Percentiles rank a stretch among this genome's conserved stretches.
Evolutionary conservation across 2,329 filamentous ascomycete genomes (phyloP).

Genomic region (Neurospora crassa): DNA sequence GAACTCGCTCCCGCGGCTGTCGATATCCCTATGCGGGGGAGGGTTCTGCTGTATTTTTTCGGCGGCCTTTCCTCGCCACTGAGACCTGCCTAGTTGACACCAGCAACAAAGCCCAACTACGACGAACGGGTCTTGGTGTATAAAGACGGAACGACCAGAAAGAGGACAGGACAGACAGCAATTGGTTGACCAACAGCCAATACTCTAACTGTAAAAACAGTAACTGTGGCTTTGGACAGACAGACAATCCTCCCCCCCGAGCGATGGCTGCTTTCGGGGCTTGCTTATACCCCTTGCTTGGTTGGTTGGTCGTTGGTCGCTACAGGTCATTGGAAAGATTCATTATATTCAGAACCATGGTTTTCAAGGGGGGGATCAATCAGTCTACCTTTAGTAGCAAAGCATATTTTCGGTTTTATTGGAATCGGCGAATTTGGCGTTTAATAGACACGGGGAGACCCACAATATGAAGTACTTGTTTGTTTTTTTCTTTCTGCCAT

Average conservation of each 20-base stretch:
- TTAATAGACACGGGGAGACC: conserved; percentile 1
- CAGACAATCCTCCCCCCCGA: neutral
- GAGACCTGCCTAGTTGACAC: neutral
- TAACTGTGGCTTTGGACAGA: neutral
- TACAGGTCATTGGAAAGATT: neutral
- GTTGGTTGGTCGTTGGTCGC: neutral
- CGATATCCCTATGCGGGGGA: neutral
- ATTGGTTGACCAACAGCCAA: neutral
- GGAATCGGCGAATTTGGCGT: conserved; percentile 7
- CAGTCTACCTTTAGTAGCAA: neutral
- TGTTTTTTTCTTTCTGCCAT: neutral
- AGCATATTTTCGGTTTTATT: neutral
- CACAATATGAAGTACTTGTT: neutral
- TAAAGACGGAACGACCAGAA: neutral
- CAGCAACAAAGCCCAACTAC: neutral
- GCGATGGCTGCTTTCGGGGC: neutral
- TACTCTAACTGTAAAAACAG: neutral
- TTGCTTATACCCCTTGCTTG: neutral
- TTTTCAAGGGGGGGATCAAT: neutral
- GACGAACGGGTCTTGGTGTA: neutral
- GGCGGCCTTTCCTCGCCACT: neutral
- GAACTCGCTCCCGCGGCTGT: neutral
- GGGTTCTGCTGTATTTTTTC: neutral
- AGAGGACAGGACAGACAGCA: neutral
- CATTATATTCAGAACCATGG: neutral